A percentile compares a stretch with the other conserved stretches of the same genome.
phyloP scores from a whole-genome alignment of 495 filamentous ascomycete species.

The Xylaria intraflava region DNA sequence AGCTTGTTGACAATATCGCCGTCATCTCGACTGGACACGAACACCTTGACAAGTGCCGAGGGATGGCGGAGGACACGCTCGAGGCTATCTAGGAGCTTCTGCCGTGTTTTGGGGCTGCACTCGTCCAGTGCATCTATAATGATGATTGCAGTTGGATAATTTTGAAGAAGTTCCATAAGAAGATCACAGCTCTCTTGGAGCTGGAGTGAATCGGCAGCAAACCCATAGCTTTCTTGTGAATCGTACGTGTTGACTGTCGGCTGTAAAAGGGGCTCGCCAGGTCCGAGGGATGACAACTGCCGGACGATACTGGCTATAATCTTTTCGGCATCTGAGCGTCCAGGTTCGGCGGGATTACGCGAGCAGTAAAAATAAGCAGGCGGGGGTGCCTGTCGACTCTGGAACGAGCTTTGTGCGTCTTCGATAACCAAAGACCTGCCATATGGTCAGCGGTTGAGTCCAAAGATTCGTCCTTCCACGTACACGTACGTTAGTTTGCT shows the following conservation, averaged over 20 bases:
- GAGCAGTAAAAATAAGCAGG: slow-evolving; percentile 17
- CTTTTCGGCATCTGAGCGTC: slow-evolving; percentile 19
- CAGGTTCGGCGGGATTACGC: slow-evolving; percentile 20
- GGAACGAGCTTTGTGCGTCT: slow-evolving; percentile 6
- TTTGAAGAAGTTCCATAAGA: not conserved
- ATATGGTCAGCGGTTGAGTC: slow-evolving; percentile 2
- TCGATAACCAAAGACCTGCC: slow-evolving; percentile 17
- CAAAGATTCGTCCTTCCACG: slow-evolving; percentile 1
- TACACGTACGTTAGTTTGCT: slow-evolving; percentile 19
- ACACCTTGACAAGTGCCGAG: slow-evolving; percentile 30
- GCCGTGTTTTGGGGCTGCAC: slow-evolving; percentile 26
- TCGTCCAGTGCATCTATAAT: slow-evolving; percentile 46
- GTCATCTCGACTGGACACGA: slow-evolving; percentile 34
- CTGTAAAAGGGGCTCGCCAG: slow-evolving; percentile 10
- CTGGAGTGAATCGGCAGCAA: not conserved
- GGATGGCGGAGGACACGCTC: slow-evolving; percentile 24
- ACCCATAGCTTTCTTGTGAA: not conserved
- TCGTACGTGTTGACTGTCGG: slow-evolving; percentile 3
- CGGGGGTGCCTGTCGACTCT: slow-evolving; percentile 6
- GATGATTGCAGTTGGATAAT: slow-evolving; percentile 24
- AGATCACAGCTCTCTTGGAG: not conserved
- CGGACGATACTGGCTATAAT: slow-evolving; percentile 23
- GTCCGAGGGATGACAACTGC: slow-evolving; percentile 19
- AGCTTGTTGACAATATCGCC: slow-evolving; percentile 28
- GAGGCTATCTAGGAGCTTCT: slow-evolving; percentile 28